Evolutionary conservation across 371 early-diverging fungal genomes (phyloP).

Genomic region (Mucor irregularis): DNA sequence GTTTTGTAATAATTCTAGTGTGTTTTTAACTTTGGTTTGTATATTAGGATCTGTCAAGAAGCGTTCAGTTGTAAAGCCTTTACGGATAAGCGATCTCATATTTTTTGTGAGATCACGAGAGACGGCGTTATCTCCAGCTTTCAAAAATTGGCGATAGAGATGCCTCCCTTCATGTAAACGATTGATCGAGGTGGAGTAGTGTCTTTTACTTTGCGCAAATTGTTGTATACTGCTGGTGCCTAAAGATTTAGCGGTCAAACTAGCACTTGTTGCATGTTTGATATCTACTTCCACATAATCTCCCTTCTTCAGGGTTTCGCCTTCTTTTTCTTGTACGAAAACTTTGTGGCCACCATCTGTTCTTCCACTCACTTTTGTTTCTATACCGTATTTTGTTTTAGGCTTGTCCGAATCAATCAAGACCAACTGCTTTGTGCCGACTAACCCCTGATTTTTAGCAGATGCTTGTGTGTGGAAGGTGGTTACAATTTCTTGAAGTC

Average conservation of each 20-base stretch:
- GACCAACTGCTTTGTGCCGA: slow-evolving; percentile 62
- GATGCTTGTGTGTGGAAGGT: slow-evolving; percentile 66
- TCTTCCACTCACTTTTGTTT: slow-evolving; percentile 47
- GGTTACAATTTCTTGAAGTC: slow-evolving; percentile 68
- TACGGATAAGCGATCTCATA: slow-evolving; percentile 17
- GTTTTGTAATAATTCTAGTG: slow-evolving; percentile 19
- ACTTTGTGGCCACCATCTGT: slow-evolving; percentile 65
- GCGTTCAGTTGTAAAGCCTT: slow-evolving; percentile 18
- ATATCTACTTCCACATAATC: slow-evolving; percentile 40
- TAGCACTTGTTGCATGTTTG: slow-evolving; percentile 35
- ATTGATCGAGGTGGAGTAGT: background rate
- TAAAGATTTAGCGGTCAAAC: slow-evolving; percentile 28
- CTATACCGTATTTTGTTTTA: slow-evolving; percentile 38
- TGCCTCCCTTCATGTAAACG: background rate
- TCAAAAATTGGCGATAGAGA: slow-evolving; percentile 19
- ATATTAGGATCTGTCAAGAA: slow-evolving; percentile 15
- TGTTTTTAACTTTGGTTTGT: slow-evolving; percentile 21
- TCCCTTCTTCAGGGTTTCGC: slow-evolving; percentile 21
- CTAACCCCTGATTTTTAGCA: slow-evolving; percentile 49
- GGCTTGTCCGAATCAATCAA: slow-evolving; percentile 63
- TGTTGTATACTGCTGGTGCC: slow-evolving; percentile 19
- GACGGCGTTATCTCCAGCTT: slow-evolving; percentile 16
- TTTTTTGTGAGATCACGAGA: slow-evolving; percentile 3
- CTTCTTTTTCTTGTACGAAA: slow-evolving; percentile 33
- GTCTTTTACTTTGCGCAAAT: slow-evolving; percentile 7